Evolutionary conservation across 805 yeast genomes (phyloP).

Genomic region (Cyberlindnera bimundalis): DNA sequence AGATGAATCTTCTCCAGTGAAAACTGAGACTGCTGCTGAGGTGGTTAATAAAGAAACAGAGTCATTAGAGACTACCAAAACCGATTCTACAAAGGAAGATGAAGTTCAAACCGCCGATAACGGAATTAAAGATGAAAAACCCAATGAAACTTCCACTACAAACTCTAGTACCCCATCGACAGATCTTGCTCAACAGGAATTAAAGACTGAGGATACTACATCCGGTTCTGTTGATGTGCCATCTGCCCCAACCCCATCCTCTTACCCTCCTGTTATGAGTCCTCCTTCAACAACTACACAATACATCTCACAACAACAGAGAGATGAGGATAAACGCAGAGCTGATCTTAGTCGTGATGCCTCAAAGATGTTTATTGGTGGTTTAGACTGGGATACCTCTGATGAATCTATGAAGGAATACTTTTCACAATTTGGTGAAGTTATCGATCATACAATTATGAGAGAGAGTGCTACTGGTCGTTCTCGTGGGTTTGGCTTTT

Average conservation of each 20-base stretch:
- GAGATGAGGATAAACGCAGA: slow-evolving; percentile 26
- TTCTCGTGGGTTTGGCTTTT: slow-evolving; percentile 92
- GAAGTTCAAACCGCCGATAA: background rate
- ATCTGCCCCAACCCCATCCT: too few species aligned
- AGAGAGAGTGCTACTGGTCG: slow-evolving; percentile 82
- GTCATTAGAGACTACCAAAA: background rate
- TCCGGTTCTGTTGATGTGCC: too few species aligned
- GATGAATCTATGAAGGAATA: slow-evolving; percentile 82
- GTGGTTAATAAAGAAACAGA: background rate
- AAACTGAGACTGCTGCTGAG: slow-evolving; percentile 15
- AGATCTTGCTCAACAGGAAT: too few species aligned
- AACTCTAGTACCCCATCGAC: background rate
- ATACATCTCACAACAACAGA: slow-evolving; percentile 7
- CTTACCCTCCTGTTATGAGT: too few species aligned
- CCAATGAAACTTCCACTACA: background rate
- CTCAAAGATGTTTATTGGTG: slow-evolving; percentile 95
- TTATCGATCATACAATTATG: slow-evolving; percentile 87
- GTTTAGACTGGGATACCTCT: slow-evolving; percentile 96
- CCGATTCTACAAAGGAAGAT: background rate
- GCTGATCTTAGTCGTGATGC: slow-evolving; percentile 64
- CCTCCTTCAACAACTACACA: background rate
- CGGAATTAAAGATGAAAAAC: too few species aligned
- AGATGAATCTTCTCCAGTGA: slow-evolving; percentile 30
- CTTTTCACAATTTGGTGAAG: slow-evolving; percentile 85
- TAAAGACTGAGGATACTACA: too few species aligned